Evolutionary conservation across 1,139 yeast species (phyloP), one percentile per base, ranked within the genome.

Genomic region (Meyerozyma carpophila): DNA sequence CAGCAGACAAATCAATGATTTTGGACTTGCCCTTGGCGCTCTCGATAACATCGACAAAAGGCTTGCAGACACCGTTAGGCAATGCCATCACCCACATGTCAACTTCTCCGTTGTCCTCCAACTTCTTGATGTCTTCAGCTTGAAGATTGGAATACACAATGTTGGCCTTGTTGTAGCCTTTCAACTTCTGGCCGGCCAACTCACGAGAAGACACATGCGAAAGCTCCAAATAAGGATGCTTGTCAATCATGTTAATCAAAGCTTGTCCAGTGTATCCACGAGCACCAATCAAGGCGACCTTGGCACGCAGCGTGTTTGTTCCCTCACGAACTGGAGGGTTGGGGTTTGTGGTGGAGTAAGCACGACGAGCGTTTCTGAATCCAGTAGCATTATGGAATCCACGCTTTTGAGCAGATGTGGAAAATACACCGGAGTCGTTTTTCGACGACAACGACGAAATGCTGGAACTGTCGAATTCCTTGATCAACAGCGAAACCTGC

Each of bases 21-120:
- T 87, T 88, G 32, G 96, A 86, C 41, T 73, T 67, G 37, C 78
- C 69, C 48, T 75, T 73, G 7, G 56, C 54, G 16, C 82, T 72
- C 57, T 87, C 93, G 57, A 93, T 88, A 16, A 98, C 96, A 36
- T 88, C 90, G 36, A 93, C 98, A 68, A 93, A 91, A 44, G 98
- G 98, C 68, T 86, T 86, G 70, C 98, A 93, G 39, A 93, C 97
- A 44, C 97, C 97, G 62, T 93, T 93, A 50, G 99, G 98, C 57
- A 94, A 77, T 2, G 98, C 98, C 98, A 94, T 93, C 32, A 94
- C 95, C 98, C 99, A 93, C 46, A 91, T 84, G 58, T 94, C 98
- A 44, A 93, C 88, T 44, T 81, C 88, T 40, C 82, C 81, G 39
- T 80, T 72, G 53, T 81, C 77, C 65, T 91, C 98, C 50, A 93